These are phyloP conservation scores for Vicia faba DNA, from an alignment of 306 rosid genomes.

Conservation along the genomic window DNA sequence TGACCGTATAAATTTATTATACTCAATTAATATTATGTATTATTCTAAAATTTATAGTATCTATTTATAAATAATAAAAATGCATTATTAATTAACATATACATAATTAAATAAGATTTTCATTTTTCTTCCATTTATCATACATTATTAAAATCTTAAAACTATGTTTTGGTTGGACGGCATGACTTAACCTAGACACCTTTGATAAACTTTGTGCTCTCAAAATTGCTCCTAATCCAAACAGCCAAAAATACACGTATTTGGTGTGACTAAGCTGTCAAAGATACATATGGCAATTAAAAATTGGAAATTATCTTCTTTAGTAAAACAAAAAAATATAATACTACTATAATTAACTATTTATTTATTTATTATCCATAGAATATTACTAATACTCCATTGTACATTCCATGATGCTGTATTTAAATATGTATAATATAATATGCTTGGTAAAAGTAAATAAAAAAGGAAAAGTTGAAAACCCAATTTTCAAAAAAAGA, in stretches of 20 bases:
- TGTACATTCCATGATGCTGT: neutral
- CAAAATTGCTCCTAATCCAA: conserved; percentile 8
- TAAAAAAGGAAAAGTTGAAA: conserved; percentile 2
- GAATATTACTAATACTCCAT: too few species aligned
- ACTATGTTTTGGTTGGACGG: neutral
- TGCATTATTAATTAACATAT: too few species aligned
- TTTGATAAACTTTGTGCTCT: neutral
- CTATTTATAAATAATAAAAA: too few species aligned
- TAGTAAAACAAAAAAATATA: neutral
- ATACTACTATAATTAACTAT: neutral
- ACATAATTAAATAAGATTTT: too few species aligned
- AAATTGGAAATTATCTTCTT: conserved; percentile 2
- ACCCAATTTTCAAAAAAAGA: conserved; percentile 19
- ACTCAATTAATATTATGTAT: too few species aligned
- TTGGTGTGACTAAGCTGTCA: conserved; percentile 31
- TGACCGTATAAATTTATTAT: too few species aligned
- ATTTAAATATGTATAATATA: neutral
- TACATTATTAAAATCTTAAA: neutral
- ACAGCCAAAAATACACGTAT: conserved; percentile 11
- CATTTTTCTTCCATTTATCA: too few species aligned
- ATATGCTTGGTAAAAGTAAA: neutral
- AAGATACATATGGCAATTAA: conserved; percentile 12
- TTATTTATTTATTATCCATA: too few species aligned
- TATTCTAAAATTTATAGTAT: too few species aligned
- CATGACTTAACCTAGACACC: neutral